Percentiles rank a stretch among this genome's conserved stretches.
Conservation (phyloP, 371 early-diverging fungal species). For the Mucor circinelloides region DNA sequence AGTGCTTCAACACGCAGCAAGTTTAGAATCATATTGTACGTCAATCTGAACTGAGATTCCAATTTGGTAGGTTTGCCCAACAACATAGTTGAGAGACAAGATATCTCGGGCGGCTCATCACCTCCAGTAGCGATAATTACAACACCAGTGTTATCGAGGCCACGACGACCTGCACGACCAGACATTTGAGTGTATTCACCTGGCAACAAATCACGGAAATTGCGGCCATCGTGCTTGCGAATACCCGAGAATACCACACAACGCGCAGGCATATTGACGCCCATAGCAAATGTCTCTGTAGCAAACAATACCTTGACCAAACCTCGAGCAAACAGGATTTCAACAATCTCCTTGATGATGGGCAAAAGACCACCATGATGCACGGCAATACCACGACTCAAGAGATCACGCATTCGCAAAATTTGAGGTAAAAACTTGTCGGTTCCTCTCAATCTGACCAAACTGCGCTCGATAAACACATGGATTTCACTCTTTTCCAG, state of each 20-base stretch:
- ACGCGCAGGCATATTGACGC: conserved; percentile 99
- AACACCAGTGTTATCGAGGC: conserved; percentile 92
- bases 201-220: conserved; percentile 84
- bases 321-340: conserved; percentile 94
- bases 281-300: conserved; percentile 68
- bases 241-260: conserved; percentile 94
- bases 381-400: conserved; percentile 95
- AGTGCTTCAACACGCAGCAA: conserved; percentile 96
- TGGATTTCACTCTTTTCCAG: conserved; percentile 88
- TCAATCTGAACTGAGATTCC: conserved; percentile 95
- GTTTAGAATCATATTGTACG: conserved; percentile 99
- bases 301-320: conserved; percentile 83
- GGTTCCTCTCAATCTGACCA: conserved; percentile 76
- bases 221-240: conserved; percentile 92
- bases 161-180: conserved; percentile 98
- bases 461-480: conserved; percentile 79
- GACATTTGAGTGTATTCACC: conserved; percentile 99
- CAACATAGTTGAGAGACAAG: conserved; percentile 75
- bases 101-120: conserved; percentile 70
- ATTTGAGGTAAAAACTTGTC: conserved; percentile 95
- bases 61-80: conserved; percentile 91
- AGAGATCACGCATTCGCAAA: conserved; percentile 77
- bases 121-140: conserved; percentile 87
- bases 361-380: conserved; percentile 98
- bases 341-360: conserved; percentile 98